Conservation (phyloP, 2,329 filamentous ascomycete genomes). For the Mycogone perniciosa region DNA sequence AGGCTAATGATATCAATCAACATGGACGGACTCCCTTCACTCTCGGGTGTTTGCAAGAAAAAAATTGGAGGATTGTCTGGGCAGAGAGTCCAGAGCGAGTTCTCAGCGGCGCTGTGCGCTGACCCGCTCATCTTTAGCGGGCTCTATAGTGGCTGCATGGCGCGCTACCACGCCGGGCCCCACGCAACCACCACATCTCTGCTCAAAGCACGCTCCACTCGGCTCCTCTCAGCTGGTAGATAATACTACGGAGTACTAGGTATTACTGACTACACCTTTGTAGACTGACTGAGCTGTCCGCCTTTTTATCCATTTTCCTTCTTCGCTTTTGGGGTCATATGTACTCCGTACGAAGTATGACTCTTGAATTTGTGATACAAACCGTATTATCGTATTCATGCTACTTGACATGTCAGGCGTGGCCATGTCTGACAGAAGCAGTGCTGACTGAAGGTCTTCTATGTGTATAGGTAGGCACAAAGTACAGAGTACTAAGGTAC, state of each 20-base stretch:
- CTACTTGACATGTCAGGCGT: too few relatives aligned
- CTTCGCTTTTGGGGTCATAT: too few relatives aligned
- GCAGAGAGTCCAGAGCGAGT: not conserved
- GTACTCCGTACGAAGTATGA: too few relatives aligned
- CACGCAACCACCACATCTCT: constrained; percentile 7
- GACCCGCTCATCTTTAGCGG: constrained; percentile 4
- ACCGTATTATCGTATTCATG: too few relatives aligned
- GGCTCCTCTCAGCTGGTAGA: constrained; percentile 5
- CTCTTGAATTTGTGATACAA: too few relatives aligned
- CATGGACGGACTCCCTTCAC: not conserved
- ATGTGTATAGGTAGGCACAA: too few relatives aligned
- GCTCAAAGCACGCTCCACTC: constrained; percentile 7
- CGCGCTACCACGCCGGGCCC: constrained; percentile 2
- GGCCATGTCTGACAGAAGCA: too few relatives aligned
- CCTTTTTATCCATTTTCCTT: not conserved
- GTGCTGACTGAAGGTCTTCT: too few relatives aligned
- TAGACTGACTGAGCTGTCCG: not conserved
- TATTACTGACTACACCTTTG: not conserved
- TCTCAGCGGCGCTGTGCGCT: constrained; percentile 6
- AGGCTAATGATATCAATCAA: constrained; percentile 1
- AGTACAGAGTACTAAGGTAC: too few relatives aligned
- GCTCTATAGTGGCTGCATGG: constrained; percentile 8
- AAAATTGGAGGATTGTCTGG: not conserved
- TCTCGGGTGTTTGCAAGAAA: not conserved
- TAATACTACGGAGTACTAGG: too few relatives aligned